Conservation (phyloP, 176 grass and related monocot species). For the Juncus effusus region DNA sequence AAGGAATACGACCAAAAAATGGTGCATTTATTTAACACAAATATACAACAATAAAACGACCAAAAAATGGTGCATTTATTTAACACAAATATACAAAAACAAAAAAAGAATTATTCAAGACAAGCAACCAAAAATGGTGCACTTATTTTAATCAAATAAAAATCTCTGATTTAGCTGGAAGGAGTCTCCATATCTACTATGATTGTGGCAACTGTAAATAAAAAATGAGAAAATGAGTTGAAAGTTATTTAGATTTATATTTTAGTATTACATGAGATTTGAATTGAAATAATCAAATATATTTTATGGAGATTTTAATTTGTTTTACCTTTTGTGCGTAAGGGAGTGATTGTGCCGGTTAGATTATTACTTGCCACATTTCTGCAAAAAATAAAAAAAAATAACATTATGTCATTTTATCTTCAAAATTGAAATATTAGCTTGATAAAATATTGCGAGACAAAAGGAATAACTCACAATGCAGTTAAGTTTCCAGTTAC, state of each 20-base stretch:
- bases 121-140: slow-evolving; percentile 11
- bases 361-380: slow-evolving; percentile 20
- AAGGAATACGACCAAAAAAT: no score
- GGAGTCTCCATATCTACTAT: slow-evolving; percentile 5
- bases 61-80: no score
- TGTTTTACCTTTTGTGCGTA: slow-evolving; percentile 18
- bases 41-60: no score
- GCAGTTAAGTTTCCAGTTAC: slow-evolving; percentile 21
- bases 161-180: neutral
- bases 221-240: neutral
- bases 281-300: neutral
- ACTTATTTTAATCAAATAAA: slow-evolving; percentile 24
- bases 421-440: neutral
- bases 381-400: slow-evolving; percentile 17
- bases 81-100: no score
- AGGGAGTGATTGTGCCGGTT: neutral
- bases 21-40: no score
- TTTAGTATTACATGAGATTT: neutral
- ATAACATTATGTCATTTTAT: neutral
- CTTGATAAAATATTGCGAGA: neutral
- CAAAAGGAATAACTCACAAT: slow-evolving; percentile 17
- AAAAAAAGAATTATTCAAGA: no score
- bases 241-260: neutral
- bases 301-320: neutral
- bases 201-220: slow-evolving; percentile 22